These are phyloP conservation scores for Neostapfia colusana DNA, from an alignment of 176 grass and related monocot genomes.

Conservation along the genomic window DNA sequence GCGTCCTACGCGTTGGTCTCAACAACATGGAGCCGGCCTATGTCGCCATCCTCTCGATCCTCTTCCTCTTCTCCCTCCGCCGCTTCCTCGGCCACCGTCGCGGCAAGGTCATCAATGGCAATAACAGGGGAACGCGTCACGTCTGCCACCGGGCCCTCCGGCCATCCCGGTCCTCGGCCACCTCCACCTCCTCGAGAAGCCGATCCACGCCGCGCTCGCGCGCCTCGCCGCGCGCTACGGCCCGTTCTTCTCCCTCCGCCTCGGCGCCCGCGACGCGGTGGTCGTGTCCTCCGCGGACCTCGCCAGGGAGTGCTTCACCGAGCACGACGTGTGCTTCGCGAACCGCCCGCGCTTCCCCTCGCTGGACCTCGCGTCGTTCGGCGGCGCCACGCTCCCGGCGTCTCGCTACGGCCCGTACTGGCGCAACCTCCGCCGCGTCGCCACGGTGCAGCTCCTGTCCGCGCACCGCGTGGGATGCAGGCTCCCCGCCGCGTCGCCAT, in stretches of 20 bases:
- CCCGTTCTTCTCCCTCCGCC: slow-evolving; percentile 50
- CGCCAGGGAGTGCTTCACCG: slow-evolving; percentile 64
- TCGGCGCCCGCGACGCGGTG: slow-evolving; percentile 53
- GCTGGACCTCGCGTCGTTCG: slow-evolving; percentile 18
- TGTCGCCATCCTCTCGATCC: background rate
- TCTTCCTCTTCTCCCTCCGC: slow-evolving; percentile 23
- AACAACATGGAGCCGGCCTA: background rate
- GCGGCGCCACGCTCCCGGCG: slow-evolving; percentile 32
- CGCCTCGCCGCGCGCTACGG: slow-evolving; percentile 46
- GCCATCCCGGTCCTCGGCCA: slow-evolving; percentile 54
- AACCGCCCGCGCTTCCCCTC: slow-evolving; percentile 54
- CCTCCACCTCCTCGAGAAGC: slow-evolving; percentile 55
- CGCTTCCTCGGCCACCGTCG: background rate
- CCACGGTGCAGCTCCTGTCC: slow-evolving; percentile 58
- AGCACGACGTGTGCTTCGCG: slow-evolving; percentile 55
- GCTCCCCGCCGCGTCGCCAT: slow-evolving; percentile 14
- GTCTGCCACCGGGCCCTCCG: slow-evolving; percentile 43
- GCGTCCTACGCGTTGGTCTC: background rate
- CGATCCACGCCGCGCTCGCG: slow-evolving; percentile 48
- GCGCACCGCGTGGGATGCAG: slow-evolving; percentile 35
- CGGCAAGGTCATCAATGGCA: background rate
- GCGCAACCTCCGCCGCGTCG: slow-evolving; percentile 59
- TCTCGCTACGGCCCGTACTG: slow-evolving; percentile 49
- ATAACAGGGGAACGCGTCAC: background rate
- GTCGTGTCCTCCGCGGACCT: slow-evolving; percentile 39